phyloP scores from a whole-genome alignment of 129 eudicot genomes.

The Flaveria ramosissima region DNA sequence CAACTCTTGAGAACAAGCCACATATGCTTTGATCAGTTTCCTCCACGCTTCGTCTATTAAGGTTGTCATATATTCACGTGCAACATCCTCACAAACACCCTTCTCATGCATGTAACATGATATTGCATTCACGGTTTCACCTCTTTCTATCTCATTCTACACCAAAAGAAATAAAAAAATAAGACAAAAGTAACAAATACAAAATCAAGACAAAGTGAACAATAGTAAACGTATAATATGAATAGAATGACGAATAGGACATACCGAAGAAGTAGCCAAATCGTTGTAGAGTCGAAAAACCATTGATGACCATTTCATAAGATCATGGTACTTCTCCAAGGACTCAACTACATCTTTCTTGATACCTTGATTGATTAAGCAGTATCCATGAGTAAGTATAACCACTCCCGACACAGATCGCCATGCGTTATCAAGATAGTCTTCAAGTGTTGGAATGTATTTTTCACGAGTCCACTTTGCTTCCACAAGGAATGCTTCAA shows the following conservation, averaged over 20 bases:
- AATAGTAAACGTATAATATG: neutral
- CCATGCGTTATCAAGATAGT: conserved; percentile 38
- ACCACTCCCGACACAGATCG: conserved; percentile 32
- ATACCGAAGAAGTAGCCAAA: conserved; percentile 39
- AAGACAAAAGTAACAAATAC: neutral
- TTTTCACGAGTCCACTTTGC: conserved; percentile 38
- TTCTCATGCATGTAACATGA: conserved; percentile 53
- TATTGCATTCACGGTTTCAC: conserved; percentile 47
- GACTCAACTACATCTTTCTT: conserved; percentile 8
- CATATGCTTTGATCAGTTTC: conserved; percentile 41
- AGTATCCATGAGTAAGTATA: conserved; percentile 35
- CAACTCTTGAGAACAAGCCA: conserved; percentile 20
- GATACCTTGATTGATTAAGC: conserved; percentile 13
- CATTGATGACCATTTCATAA: conserved; percentile 51
- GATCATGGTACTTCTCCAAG: conserved; percentile 33
- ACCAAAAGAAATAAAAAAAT: neutral
- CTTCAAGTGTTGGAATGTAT: conserved; percentile 29
- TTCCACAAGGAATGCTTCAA: conserved; percentile 42
- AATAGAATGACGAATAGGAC: neutral
- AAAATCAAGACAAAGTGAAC: no score
- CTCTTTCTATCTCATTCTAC: conserved; percentile 44
- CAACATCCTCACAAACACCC: conserved; percentile 39
- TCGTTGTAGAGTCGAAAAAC: conserved; percentile 48
- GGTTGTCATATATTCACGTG: conserved; percentile 32
- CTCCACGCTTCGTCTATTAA: conserved; percentile 39